Base-by-base conservation (phyloP, 257 asterid species). In the Nicotiana paniculata region DNA sequence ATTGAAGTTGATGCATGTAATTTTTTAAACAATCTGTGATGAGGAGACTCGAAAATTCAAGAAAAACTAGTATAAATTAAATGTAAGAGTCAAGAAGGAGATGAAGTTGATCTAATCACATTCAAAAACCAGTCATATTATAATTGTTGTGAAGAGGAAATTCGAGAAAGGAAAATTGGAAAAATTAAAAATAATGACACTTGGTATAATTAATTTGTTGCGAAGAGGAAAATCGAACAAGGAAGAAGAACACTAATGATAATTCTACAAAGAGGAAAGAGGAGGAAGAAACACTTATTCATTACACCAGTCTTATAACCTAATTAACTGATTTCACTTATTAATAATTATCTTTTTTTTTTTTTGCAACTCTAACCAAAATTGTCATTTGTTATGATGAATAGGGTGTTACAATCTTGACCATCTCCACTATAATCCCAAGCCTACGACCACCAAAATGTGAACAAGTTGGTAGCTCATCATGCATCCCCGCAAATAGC, bases 341-440 rank as follows among this genome's bases (percentile, higher is more conserved):
- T 43, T 39, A 39, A 37, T 37, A 37, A 33, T 35, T 35, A 35
- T 35, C 39, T 2, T 32, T 32, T 32, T 32, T 2, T 0, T 39
- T 39, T 39, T 39, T 39, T 39, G 9, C 48, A 43, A 43, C 9
- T 43, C 48, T 43, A 43, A 43, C 48, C 48, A 43, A 43, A 43
- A 0, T 3, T 64, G 0, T 65, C 5, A 0, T 37, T 69, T 70
- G 9, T 79, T 58, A 37, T 77, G 0, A 39, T 83, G 79, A 43
- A 5, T n/a, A 95, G 98, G 98, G 97, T 1, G 97, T 92, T 35
- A 89, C 94, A 2, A 84, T 93, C 76, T 74, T 95, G 81, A 92
- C 98, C 17, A 86, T 93, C 55, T 95, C 97, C 2, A 95, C 98
- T 6, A 82, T 86, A 81, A 82, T 95, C 78, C 96, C 97, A 0